phyloP scores from a whole-genome alignment of 1,139 yeast species.

The Hanseniaspora uvarum region DNA sequence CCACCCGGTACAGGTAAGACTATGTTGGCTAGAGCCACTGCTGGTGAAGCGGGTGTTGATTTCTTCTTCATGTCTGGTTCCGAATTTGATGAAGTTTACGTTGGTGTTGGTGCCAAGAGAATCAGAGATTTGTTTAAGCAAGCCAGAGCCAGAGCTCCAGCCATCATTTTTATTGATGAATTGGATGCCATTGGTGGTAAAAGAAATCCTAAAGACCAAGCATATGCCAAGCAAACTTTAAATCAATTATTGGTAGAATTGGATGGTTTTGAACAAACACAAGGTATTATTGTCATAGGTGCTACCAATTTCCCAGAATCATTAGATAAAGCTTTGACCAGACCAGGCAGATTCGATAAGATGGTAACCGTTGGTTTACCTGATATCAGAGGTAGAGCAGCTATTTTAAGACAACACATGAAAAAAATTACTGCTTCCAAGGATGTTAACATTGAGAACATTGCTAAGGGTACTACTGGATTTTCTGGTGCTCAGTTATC shows the following conservation, averaged over 20 bases:
- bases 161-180: constrained; percentile 92
- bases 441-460: constrained; percentile 73
- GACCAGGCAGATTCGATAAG: constrained; percentile 98
- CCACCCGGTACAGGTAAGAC: constrained; percentile 99
- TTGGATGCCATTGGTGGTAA: constrained; percentile 97
- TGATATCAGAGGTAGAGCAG: constrained; percentile 94
- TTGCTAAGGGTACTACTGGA: constrained; percentile 97
- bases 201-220: constrained; percentile 94
- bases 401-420: constrained; percentile 85
- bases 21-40: constrained; percentile 91
- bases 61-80: constrained; percentile 98
- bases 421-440: constrained; percentile 76
- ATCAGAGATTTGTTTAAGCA: constrained; percentile 87
- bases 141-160: constrained; percentile 93
- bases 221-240: constrained; percentile 92
- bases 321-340: constrained; percentile 87
- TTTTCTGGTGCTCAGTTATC: constrained; percentile 93
- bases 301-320: constrained; percentile 98
- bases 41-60: constrained; percentile 99
- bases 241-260: constrained; percentile 91
- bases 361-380: constrained; percentile 92
- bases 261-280: constrained; percentile 89
- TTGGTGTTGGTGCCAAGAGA: constrained; percentile 98
- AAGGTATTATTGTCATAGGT: constrained; percentile 91
- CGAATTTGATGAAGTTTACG: constrained; percentile 94